These are phyloP conservation scores for Tetrahymena borealis DNA, from an alignment of 73 alveolate species.

Conservation along the genomic window DNA sequence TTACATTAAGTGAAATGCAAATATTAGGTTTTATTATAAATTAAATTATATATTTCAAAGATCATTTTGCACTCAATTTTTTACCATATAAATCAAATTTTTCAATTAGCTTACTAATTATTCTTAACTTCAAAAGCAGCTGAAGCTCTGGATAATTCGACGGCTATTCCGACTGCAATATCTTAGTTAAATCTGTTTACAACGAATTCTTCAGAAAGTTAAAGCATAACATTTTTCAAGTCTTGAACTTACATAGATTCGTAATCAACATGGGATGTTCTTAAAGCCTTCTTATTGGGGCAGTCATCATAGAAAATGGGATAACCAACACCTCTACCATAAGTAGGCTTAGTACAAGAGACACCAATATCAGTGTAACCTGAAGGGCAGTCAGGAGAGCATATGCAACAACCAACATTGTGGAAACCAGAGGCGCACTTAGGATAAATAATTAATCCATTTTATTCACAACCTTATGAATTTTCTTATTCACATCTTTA, in stretches of 20 bases:
- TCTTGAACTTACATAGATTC: background rate
- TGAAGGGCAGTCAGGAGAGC: slow-evolving; percentile 40
- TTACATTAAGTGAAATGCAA: too few species aligned
- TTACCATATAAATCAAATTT: background rate
- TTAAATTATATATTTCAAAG: too few species aligned
- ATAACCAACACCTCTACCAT: slow-evolving; percentile 48
- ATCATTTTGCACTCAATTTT: background rate
- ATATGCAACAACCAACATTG: slow-evolving; percentile 34
- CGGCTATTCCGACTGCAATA: background rate
- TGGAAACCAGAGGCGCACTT: slow-evolving; percentile 24
- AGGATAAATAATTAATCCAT: slow-evolving; percentile 38
- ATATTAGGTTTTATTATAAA: too few species aligned
- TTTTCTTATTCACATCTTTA: background rate
- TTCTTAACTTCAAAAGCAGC: background rate
- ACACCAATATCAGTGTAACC: slow-evolving; percentile 42
- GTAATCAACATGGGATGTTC: background rate
- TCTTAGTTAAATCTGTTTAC: background rate
- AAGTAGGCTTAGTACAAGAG: slow-evolving; percentile 30
- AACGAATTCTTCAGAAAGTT: background rate
- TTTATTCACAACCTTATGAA: slow-evolving; percentile 35
- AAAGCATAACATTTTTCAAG: background rate
- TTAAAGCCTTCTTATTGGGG: background rate
- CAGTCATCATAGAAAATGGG: slow-evolving; percentile 28
- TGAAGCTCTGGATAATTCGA: background rate
- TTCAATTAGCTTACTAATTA: background rate